Percentiles rank a stretch among this genome's conserved stretches.
Conservation (phyloP, 2,329 filamentous ascomycete genomes). For the Akanthomyces lecanii region DNA sequence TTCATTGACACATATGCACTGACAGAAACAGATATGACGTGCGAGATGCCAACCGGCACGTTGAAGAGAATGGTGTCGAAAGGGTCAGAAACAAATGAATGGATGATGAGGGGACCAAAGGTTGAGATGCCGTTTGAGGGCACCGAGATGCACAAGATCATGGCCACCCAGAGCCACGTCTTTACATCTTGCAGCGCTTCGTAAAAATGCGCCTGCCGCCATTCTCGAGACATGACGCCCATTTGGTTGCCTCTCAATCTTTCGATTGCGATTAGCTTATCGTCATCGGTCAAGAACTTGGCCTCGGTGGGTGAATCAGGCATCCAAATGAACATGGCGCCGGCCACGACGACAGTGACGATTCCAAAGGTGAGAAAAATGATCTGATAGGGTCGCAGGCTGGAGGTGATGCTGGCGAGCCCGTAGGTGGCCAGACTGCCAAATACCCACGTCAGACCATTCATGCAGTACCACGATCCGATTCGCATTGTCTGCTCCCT, state of each 20-base stretch:
- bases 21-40: slow-evolving; percentile 54
- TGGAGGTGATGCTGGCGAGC: slow-evolving; percentile 52
- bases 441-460: slow-evolving; percentile 54
- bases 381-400: slow-evolving; percentile 46
- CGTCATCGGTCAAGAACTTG: slow-evolving; percentile 46
- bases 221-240: slow-evolving; percentile 49
- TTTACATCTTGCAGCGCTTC: slow-evolving; percentile 56
- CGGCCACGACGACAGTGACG: slow-evolving; percentile 44
- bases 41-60: slow-evolving; percentile 56
- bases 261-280: slow-evolving; percentile 51
- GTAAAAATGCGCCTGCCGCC: slow-evolving; percentile 46
- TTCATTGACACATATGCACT: slow-evolving; percentile 53
- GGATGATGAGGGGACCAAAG: slow-evolving; percentile 57
- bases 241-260: slow-evolving; percentile 52
- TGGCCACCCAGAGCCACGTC: slow-evolving; percentile 55
- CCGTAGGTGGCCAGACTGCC: slow-evolving; percentile 56
- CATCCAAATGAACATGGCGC: slow-evolving; percentile 44
- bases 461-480: slow-evolving; percentile 58
- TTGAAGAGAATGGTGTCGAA: slow-evolving; percentile 58
- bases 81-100: slow-evolving; percentile 53
- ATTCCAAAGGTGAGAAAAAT: slow-evolving; percentile 53
- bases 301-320: slow-evolving; percentile 48
- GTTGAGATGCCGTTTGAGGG: slow-evolving; percentile 55
- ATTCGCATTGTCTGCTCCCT: slow-evolving; percentile 55
- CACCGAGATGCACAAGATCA: slow-evolving; percentile 53